Conservation (phyloP, 805 yeast genomes). For the Saturnispora saitoi region DNA sequence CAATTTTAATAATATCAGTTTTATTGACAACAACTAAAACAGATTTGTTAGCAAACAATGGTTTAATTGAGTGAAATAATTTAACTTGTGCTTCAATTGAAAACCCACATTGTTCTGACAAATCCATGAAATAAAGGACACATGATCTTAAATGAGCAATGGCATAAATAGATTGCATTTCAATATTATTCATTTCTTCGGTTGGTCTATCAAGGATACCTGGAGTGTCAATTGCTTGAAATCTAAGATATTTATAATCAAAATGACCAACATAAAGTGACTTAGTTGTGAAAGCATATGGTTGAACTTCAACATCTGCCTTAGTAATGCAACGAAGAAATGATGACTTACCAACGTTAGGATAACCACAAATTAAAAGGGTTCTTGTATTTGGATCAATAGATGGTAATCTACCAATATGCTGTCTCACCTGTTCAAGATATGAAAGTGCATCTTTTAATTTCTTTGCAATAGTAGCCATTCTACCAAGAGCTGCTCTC, state of each 20-base stretch:
- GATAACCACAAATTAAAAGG: slow-evolving; percentile 94
- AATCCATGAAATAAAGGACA: slow-evolving; percentile 95
- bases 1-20: slow-evolving; percentile 79
- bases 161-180: slow-evolving; percentile 98
- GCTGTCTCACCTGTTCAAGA: slow-evolving; percentile 98
- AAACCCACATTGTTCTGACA: slow-evolving; percentile 98
- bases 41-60: slow-evolving; percentile 92
- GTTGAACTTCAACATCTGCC: slow-evolving; percentile 98
- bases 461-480: slow-evolving; percentile 97
- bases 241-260: slow-evolving; percentile 93
- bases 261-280: slow-evolving; percentile 97
- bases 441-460: slow-evolving; percentile 89
- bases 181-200: slow-evolving; percentile 99
- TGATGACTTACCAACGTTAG: slow-evolving; percentile 97
- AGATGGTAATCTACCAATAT: slow-evolving; percentile 94
- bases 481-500: slow-evolving; percentile 98
- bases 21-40: slow-evolving; percentile 94
- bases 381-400: slow-evolving; percentile 99
- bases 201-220: slow-evolving; percentile 98
- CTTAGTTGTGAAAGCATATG: slow-evolving; percentile 98
- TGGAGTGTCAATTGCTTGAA: slow-evolving; percentile 99
- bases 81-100: slow-evolving; percentile 95
- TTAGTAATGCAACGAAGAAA: slow-evolving; percentile 88
- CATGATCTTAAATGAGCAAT: slow-evolving; percentile 97
- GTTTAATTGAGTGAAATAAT: slow-evolving; percentile 93